A percentile compares a stretch with the other conserved stretches of the same genome.
phyloP scores from a whole-genome alignment of 495 filamentous ascomycete genomes.

The Xylaria flabelliformis region DNA sequence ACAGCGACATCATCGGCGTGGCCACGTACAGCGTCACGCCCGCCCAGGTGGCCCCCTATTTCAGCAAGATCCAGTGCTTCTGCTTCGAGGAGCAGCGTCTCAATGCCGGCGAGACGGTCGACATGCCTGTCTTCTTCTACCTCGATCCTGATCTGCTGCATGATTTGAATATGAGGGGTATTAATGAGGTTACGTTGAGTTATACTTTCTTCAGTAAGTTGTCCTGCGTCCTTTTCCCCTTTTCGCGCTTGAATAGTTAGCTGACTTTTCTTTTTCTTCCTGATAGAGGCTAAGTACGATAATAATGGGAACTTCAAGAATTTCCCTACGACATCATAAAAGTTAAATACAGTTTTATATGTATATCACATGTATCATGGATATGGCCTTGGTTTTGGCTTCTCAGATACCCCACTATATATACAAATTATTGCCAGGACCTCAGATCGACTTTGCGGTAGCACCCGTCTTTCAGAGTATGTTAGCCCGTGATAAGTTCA shows the following conservation, averaged over 20 bases:
- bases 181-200: slow-evolving; percentile 91
- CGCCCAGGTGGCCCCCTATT: slow-evolving; percentile 94
- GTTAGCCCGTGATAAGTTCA: too few species aligned
- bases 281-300: slow-evolving; percentile 81
- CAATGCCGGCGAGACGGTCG: slow-evolving; percentile 94
- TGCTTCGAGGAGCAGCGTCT: slow-evolving; percentile 96
- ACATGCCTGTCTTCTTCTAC: slow-evolving; percentile 99
- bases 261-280: slow-evolving; percentile 30
- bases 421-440: neutral
- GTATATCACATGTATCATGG: slow-evolving; percentile 19
- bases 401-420: slow-evolving; percentile 12
- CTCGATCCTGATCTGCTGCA: slow-evolving; percentile 94
- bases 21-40: slow-evolving; percentile 98
- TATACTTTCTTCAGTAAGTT: slow-evolving; percentile 99
- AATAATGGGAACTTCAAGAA: slow-evolving; percentile 67
- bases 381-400: neutral
- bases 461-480: too few species aligned
- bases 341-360: neutral
- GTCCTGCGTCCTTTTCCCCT: too few species aligned
- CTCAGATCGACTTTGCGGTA: neutral
- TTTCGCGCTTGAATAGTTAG: neutral
- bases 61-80: slow-evolving; percentile 99
- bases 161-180: slow-evolving; percentile 89
- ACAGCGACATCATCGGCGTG: slow-evolving; percentile 93
- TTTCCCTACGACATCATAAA: slow-evolving; percentile 32